Evolutionary conservation across 768 basidiomycete genomes (phyloP).

Genomic region (Podaxis sp.): DNA sequence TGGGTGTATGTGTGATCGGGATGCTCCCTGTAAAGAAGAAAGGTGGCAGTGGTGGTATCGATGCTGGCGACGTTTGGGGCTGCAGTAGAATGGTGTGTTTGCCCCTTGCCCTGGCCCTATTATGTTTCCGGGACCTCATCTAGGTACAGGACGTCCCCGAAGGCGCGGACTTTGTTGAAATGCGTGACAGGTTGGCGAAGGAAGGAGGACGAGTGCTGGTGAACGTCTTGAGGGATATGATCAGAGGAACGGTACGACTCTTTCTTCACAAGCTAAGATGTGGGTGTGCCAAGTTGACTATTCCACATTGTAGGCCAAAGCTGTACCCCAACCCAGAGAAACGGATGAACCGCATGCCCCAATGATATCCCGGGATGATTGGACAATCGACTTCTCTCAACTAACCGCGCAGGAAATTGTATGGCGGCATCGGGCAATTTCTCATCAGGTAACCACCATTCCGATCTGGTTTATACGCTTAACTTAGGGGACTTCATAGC

Average conservation of each 20-base stretch:
- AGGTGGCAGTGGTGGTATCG: slow-evolving; percentile 53
- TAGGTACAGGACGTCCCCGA: slow-evolving; percentile 21
- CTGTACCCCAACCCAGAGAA: slow-evolving; percentile 40
- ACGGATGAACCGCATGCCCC: slow-evolving; percentile 47
- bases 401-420: slow-evolving; percentile 56
- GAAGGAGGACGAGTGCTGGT: slow-evolving; percentile 72
- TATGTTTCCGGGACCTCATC: not conserved
- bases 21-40: slow-evolving; percentile 42
- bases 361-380: slow-evolving; percentile 48
- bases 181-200: slow-evolving; percentile 57
- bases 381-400: slow-evolving; percentile 48
- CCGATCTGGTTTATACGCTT: slow-evolving; percentile 25
- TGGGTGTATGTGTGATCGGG: slow-evolving; percentile 78
- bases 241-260: slow-evolving; percentile 29
- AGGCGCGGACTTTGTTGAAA: slow-evolving; percentile 43
- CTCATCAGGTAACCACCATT: slow-evolving; percentile 52
- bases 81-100: slow-evolving; percentile 46
- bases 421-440: slow-evolving; percentile 55
- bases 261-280: not conserved
- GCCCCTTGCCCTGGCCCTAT: not conserved
- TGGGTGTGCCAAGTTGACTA: not conserved
- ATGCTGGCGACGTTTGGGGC: slow-evolving; percentile 72
- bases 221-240: slow-evolving; percentile 62
- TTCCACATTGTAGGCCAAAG: slow-evolving; percentile 34
- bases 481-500: slow-evolving; percentile 16